These are phyloP conservation scores for Fusarium neocosmosporiellum DNA, from an alignment of 2,329 filamentous ascomycete species.

Conservation along the genomic window DNA sequence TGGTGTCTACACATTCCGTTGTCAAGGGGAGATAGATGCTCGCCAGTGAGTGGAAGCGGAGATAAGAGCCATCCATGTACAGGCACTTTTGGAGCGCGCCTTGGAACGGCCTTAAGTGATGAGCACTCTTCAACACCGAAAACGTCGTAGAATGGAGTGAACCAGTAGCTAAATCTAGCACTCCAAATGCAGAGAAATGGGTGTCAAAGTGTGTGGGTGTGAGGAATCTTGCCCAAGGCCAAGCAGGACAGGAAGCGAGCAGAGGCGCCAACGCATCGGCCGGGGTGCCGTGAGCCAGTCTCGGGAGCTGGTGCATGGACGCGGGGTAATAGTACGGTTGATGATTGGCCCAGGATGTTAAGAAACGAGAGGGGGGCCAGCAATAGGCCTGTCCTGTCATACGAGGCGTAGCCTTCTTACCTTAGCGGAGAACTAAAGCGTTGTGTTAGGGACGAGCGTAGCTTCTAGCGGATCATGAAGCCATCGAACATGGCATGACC, in stretches of 20 bases:
- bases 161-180: slow-evolving; percentile 10
- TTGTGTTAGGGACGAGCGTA: not conserved
- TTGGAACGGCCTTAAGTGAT: not conserved
- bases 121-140: slow-evolving; percentile 14
- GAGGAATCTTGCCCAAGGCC: slow-evolving; percentile 15
- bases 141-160: slow-evolving; percentile 1
- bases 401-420: not conserved
- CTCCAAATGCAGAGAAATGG: slow-evolving; percentile 14
- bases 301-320: slow-evolving; percentile 42
- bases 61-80: not conserved
- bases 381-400: not conserved
- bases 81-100: slow-evolving; percentile 7
- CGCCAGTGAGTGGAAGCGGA: not conserved
- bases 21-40: not conserved
- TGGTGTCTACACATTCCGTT: not conserved
- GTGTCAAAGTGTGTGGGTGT: slow-evolving; percentile 13
- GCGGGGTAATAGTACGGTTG: slow-evolving; percentile 37
- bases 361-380: not conserved
- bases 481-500: slow-evolving; percentile 22
- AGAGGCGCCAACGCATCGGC: slow-evolving; percentile 34
- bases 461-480: not conserved
- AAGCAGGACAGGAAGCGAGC: slow-evolving; percentile 3
- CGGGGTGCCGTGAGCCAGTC: slow-evolving; percentile 42
- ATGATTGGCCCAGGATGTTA: slow-evolving; percentile 30
- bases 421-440: not conserved